A percentile compares a stretch with the other conserved stretches of the same genome.
These are phyloP conservation scores for Mucor mucedo DNA, from an alignment of 371 early-diverging fungal species.

Conservation along the genomic window DNA sequence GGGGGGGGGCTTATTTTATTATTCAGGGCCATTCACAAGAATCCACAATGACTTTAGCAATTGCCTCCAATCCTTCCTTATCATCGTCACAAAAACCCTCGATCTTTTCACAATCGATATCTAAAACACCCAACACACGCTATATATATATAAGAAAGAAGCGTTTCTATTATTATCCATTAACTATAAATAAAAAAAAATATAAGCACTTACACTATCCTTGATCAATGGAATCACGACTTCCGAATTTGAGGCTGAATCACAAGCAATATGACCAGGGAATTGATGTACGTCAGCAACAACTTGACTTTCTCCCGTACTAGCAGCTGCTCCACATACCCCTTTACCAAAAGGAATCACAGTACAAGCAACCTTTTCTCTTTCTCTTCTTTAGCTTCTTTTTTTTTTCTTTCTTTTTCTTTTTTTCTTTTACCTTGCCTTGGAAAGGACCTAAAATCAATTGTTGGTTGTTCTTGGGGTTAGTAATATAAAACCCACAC, in stretches of 20 bases:
- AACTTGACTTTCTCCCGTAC: constrained; percentile 55
- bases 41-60: constrained; percentile 67
- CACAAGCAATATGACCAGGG: constrained; percentile 93
- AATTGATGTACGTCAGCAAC: constrained; percentile 85
- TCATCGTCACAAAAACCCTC: constrained; percentile 84
- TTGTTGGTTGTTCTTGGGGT: constrained; percentile 50
- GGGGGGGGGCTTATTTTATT: neutral
- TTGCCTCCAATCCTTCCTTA: constrained; percentile 69
- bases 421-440: constrained; percentile 64
- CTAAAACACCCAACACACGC: constrained; percentile 81
- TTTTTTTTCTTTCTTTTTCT: neutral
- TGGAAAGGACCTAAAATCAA: constrained; percentile 91
- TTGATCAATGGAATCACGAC: constrained; percentile 85
- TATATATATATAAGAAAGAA: constrained; percentile 15
- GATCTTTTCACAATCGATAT: constrained; percentile 79
- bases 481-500: constrained; percentile 86
- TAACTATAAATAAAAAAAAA: constrained; percentile 6
- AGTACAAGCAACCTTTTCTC: constrained; percentile 75
- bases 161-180: neutral
- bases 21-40: constrained; percentile 61
- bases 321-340: constrained; percentile 88
- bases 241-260: constrained; percentile 86
- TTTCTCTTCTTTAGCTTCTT: neutral
- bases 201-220: constrained; percentile 50
- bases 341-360: constrained; percentile 83